phyloP scores from a whole-genome alignment of 768 basidiomycete species.

The Calvatia gigantea region DNA sequence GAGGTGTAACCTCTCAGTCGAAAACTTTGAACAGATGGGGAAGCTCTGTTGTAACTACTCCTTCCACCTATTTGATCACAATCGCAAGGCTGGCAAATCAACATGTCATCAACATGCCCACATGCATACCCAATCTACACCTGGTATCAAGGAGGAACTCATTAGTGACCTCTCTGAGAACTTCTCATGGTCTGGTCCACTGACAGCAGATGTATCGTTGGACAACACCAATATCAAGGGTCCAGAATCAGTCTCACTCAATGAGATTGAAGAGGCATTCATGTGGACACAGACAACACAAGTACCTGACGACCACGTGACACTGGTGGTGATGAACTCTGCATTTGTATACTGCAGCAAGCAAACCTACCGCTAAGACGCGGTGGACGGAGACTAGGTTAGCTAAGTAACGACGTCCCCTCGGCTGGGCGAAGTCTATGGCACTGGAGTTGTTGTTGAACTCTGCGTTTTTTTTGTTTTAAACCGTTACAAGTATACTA shows the following conservation, averaged over 20 bases:
- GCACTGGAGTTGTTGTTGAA: too few species aligned
- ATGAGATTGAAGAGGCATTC: background rate
- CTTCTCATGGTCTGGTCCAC: background rate
- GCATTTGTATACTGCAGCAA: too few species aligned
- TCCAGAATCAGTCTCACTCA: background rate
- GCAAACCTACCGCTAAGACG: too few species aligned
- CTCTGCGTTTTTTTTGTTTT: too few species aligned
- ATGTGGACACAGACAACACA: too few species aligned
- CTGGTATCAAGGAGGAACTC: background rate
- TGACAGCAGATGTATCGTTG: background rate
- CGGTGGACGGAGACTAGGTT: too few species aligned
- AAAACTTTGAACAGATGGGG: background rate
- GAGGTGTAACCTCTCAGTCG: background rate
- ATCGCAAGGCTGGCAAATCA: background rate
- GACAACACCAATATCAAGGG: background rate
- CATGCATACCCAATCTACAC: background rate
- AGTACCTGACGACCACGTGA: too few species aligned
- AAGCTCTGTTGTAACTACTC: background rate
- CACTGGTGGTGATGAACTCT: too few species aligned
- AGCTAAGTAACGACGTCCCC: too few species aligned
- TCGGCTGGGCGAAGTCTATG: too few species aligned
- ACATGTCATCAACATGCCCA: background rate
- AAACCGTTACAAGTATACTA: too few species aligned
- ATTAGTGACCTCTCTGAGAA: background rate
- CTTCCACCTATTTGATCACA: background rate